These are phyloP conservation scores for Ceratobasidium sp. DNA, from an alignment of 1,284 basidiomycete genomes.

Conservation along the genomic window DNA sequence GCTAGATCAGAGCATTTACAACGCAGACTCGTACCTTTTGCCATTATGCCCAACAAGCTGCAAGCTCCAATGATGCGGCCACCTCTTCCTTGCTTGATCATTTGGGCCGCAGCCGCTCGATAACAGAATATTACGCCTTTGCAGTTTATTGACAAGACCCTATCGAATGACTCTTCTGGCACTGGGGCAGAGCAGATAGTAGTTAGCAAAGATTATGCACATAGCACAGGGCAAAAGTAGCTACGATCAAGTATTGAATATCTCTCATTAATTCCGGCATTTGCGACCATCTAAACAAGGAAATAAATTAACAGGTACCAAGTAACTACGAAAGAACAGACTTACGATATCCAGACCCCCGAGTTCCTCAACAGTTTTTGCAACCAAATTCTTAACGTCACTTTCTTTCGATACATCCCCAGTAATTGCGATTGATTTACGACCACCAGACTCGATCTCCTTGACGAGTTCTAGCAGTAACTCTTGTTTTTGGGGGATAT, in stretches of 20 bases:
- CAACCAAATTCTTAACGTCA: constrained; percentile 51
- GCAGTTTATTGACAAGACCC: constrained; percentile 56
- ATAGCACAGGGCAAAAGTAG: neutral
- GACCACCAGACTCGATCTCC: constrained; percentile 45
- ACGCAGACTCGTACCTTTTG: neutral
- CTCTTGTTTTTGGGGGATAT: constrained; percentile 56
- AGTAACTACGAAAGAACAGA: neutral
- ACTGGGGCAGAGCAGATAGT: constrained; percentile 47
- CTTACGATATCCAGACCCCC: constrained; percentile 47
- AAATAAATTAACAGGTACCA: constrained; percentile 24
- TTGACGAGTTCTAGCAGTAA: constrained; percentile 49
- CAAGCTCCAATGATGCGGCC: constrained; percentile 59
- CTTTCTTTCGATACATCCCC: constrained; percentile 51
- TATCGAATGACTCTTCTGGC: constrained; percentile 53
- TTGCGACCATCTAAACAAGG: constrained; percentile 52
- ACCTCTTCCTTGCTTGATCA: constrained; percentile 58
- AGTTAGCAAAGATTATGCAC: neutral
- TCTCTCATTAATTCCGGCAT: constrained; percentile 50
- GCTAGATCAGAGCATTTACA: too few species aligned
- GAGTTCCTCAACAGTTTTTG: constrained; percentile 46
- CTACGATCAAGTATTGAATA: constrained; percentile 47
- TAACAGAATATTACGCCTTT: constrained; percentile 59
- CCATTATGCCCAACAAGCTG: constrained; percentile 6
- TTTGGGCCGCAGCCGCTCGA: constrained; percentile 58
- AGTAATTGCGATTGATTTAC: constrained; percentile 27